Base-by-base conservation (phyloP, 1,284 basidiomycete genomes). In the Grifola frondosa region DNA sequence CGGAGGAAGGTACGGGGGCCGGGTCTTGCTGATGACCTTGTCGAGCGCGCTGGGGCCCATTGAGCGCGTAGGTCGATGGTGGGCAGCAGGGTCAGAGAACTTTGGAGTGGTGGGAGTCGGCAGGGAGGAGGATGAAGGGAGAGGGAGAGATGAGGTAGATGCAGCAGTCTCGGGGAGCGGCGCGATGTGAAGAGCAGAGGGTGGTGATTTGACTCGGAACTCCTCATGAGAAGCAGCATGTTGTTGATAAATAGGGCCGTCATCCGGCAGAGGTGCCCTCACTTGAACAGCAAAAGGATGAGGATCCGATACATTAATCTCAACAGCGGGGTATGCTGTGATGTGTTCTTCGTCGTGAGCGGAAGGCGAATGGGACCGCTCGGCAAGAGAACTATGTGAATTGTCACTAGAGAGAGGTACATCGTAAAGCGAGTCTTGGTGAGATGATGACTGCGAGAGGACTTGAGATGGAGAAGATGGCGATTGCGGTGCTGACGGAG, bases 1-100 rank as follows among this genome's bases (percentile, higher is more conserved):
- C 8, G 93, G 93, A 15, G 93, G 94, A 8, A 97, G 71, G 62
- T 85, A 88, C 5, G 78, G 69, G 15, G 91, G 92, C 19, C 93
- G 74, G 1, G 88, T 91, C 62, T 78, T 84, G 64, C 84, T 89
- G 44, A 85, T 67, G 30, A 88, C 82, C 62, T 82, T 85, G 58
- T 91, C 85, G 16, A 90, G 71, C 12, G 68, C 64, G 56, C 82
- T 88, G 9, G 84, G 85, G 13, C 84, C 81, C 19, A 66, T 60
- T 4, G 82, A 80, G 23, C 77, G 77, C 26, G 71, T 68, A 15
- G 66, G 62, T 41, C 70, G 69, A 56, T 80, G 78, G 15, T 44
- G 57, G 1, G 55, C 46, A 5, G 50, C 25, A 10, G 48, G 48
- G 20, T 44, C 41, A 7, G 37, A 25, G 24, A 45, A 28, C 21